Evolutionary conservation across 108 stramenopile species (phyloP).

Genomic region (Cylindrotheca fusiformis): DNA sequence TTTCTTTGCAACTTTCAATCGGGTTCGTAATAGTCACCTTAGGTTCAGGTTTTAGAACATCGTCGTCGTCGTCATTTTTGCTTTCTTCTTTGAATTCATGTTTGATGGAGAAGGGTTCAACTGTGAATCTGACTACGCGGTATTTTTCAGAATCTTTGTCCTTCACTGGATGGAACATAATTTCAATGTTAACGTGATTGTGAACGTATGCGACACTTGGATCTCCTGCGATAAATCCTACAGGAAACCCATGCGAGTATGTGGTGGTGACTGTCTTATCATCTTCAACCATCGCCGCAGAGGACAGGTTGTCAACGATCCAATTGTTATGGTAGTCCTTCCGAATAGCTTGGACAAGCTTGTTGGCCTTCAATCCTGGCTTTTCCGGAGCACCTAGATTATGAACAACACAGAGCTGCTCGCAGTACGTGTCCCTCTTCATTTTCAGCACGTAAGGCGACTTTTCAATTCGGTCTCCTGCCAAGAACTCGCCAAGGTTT

Average conservation of each 20-base stretch:
- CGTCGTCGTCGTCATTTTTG: not conserved
- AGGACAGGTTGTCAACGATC: conserved; percentile 97
- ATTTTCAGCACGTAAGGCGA: conserved; percentile 94
- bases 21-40: conserved; percentile 71
- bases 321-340: conserved; percentile 96
- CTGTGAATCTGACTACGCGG: conserved; percentile 91
- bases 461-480: conserved; percentile 96
- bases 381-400: conserved; percentile 71
- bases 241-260: conserved; percentile 94
- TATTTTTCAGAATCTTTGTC: conserved; percentile 70
- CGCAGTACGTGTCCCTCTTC: conserved; percentile 94
- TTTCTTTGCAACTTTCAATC: conserved; percentile 61
- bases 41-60: conserved; percentile 3
- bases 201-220: conserved; percentile 83
- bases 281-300: conserved; percentile 78
- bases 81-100: conserved; percentile 90
- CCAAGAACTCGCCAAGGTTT: conserved; percentile 98
- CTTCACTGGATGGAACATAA: conserved; percentile 92
- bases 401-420: conserved; percentile 85
- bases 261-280: conserved; percentile 67
- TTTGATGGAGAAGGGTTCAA: conserved; percentile 95
- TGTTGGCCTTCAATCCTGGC: conserved; percentile 63
- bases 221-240: conserved; percentile 81
- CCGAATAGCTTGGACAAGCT: conserved; percentile 88
- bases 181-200: conserved; percentile 94